Evolutionary conservation across 495 filamentous ascomycete species (phyloP).

Genomic region (Penicillium maclennaniae): DNA sequence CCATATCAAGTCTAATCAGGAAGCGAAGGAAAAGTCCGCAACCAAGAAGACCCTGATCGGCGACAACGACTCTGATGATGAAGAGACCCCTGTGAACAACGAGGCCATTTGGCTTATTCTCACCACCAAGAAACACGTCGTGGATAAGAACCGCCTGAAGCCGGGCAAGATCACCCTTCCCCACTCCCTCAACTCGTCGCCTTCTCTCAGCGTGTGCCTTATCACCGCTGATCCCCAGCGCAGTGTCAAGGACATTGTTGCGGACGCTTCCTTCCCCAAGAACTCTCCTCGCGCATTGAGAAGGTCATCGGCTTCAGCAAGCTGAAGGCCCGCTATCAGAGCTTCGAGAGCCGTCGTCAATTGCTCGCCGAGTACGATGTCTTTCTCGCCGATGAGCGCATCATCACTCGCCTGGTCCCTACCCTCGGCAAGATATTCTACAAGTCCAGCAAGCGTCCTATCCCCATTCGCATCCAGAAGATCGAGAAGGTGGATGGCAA

Average conservation of each 20-base stretch:
- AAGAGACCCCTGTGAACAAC: slow-evolving; percentile 44
- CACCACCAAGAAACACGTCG: slow-evolving; percentile 85
- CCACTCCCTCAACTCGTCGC: slow-evolving; percentile 62
- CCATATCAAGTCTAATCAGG: slow-evolving; percentile 68
- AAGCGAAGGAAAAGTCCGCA: slow-evolving; percentile 50
- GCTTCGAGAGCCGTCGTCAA: slow-evolving; percentile 81
- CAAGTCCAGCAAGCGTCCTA: slow-evolving; percentile 76
- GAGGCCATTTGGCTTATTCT: slow-evolving; percentile 79
- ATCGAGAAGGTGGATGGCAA: slow-evolving; percentile 65
- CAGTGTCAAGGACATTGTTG: slow-evolving; percentile 80
- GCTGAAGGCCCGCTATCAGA: slow-evolving; percentile 77
- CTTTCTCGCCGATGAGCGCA: slow-evolving; percentile 82
- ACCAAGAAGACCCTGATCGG: slow-evolving; percentile 73
- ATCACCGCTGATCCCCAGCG: slow-evolving; percentile 86
- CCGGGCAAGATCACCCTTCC: slow-evolving; percentile 65
- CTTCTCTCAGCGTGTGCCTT: slow-evolving; percentile 69
- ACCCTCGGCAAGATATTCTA: slow-evolving; percentile 86
- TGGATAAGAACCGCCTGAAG: slow-evolving; percentile 72
- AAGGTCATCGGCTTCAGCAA: slow-evolving; percentile 80
- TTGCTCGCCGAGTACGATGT: slow-evolving; percentile 80
- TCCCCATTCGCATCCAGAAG: slow-evolving; percentile 71
- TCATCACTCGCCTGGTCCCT: slow-evolving; percentile 70
- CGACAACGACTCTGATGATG: slow-evolving; percentile 49
- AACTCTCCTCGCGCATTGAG: slow-evolving; percentile 67
- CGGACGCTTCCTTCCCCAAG: slow-evolving; percentile 65